Evolutionary conservation across 768 basidiomycete species (phyloP), one percentile per base, ranked within the genome.

Genomic region (Leccinum rimulosum): DNA sequence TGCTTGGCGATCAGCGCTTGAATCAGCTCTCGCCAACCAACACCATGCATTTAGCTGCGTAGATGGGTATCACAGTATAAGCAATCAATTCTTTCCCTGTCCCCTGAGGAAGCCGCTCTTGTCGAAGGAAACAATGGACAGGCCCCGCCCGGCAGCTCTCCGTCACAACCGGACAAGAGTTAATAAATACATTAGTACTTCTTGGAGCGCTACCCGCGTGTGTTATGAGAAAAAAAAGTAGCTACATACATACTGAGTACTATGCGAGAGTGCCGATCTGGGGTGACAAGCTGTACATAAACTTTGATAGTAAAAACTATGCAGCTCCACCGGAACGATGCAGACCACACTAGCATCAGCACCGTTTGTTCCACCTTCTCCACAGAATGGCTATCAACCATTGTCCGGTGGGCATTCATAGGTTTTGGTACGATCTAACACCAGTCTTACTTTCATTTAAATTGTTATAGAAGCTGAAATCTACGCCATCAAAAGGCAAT

Each of bases 241-340:
- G 17, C 40, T n/a, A 36, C 25, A 25, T 25, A 25, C 25, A 25
- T 25, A 25, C 25, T 22, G 1, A 47, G 15, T 50, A 52, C n/a
- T 3, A n/a, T 9, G 38, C n/a, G 8, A 3, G 6, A 43, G 49
- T 48, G 17, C 22, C 17, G 22, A 49, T 50, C 19, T 47, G 22
- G 22, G 28, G 45, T 25, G 25, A 25, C 28, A 25, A 73, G 66
- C 5, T 45, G 64, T 76, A 58, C 54, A 76, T 65, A 68, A 87
- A 87, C 83, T 75, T 86, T 86, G 84, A 83, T 78, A 66, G 67
- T 76, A 80, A 81, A 83, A 87, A 87, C 85, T 87, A 82, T 87
- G 84, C 82, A 87, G 85, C 75, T 80, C 75, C 69, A 56, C 59
- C 80, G 82, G 82, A 80, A 80, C 77, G 74, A 86, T 86, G 85